Percentiles rank a stretch among this genome's conserved stretches.
These are phyloP conservation scores for Austropuccinia psidii DNA, from an alignment of 1,284 basidiomycete genomes.

Conservation along the genomic window DNA sequence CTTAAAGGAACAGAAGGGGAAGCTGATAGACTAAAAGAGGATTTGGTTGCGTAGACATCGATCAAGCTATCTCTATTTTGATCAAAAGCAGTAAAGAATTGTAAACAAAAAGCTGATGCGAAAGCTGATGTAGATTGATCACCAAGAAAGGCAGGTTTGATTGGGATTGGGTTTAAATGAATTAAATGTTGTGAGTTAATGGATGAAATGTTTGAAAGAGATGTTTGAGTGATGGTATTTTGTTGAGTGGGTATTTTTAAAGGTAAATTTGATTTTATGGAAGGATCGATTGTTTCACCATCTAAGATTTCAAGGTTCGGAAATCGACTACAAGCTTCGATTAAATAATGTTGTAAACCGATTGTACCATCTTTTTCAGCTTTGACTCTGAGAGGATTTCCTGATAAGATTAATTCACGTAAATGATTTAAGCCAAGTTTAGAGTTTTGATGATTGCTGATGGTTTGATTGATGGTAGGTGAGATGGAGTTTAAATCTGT, in stretches of 20 bases:
- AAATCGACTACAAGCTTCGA: constrained; percentile 6
- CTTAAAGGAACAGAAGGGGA: not conserved
- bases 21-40: constrained; percentile 19
- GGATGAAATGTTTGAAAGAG: not conserved
- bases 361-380: constrained; percentile 57
- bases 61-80: constrained; percentile 7
- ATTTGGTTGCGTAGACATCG: constrained; percentile 25
- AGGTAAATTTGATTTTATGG: constrained; percentile 5
- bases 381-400: constrained; percentile 66
- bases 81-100: constrained; percentile 35
- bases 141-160: constrained; percentile 21
- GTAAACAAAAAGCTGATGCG: constrained; percentile 17
- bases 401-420: constrained; percentile 67
- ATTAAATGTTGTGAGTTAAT: not conserved
- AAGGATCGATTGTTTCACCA: constrained; percentile 23
- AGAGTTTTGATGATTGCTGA: not conserved
- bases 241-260: not conserved
- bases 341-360: constrained; percentile 52
- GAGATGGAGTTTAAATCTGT: constrained; percentile 30
- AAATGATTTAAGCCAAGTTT: constrained; percentile 53
- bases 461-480: not conserved
- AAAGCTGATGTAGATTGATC: constrained; percentile 13
- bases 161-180: constrained; percentile 8
- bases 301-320: constrained; percentile 21
- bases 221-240: not conserved